A percentile compares a stretch with the other conserved stretches of the same genome.
Conservation (phyloP, 805 yeast genomes). For the Metschnikowia peoriensis region DNA sequence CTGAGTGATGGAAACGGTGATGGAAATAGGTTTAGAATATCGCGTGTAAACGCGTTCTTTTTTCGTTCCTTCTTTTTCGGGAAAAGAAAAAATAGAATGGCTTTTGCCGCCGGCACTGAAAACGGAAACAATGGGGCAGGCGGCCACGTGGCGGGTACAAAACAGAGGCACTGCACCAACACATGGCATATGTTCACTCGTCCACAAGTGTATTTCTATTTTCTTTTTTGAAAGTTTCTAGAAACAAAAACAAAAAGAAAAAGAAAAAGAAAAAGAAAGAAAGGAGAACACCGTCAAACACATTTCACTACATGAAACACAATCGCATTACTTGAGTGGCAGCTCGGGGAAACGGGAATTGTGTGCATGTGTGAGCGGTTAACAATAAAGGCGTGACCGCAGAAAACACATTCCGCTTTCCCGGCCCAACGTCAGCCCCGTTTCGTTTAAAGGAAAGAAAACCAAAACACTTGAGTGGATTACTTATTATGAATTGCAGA, state of each 20-base stretch:
- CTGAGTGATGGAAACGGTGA: not conserved
- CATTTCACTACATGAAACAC: too few relatives aligned
- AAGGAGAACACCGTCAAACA: too few relatives aligned
- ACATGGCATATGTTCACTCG: too few relatives aligned
- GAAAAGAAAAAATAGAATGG: not conserved
- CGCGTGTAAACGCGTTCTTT: not conserved
- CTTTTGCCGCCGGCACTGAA: not conserved
- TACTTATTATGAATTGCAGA: too few relatives aligned
- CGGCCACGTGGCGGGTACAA: not conserved
- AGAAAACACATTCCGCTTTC: not conserved
- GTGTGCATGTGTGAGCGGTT: not conserved
- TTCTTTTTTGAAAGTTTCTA: not conserved
- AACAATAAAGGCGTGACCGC: not conserved
- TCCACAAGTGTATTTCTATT: too few relatives aligned
- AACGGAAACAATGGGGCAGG: not conserved
- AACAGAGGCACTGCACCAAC: too few relatives aligned
- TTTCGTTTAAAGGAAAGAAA: not conserved
- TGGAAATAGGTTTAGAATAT: not conserved
- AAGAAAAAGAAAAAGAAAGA: too few relatives aligned
- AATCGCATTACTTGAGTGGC: too few relatives aligned
- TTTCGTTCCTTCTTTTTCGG: not conserved
- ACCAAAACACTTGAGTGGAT: too few relatives aligned
- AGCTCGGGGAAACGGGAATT: too few relatives aligned
- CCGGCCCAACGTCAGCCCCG: not conserved
- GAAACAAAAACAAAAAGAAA: not conserved